Conservation (phyloP, 129 eudicot species). For the Helianthus annuus region DNA sequence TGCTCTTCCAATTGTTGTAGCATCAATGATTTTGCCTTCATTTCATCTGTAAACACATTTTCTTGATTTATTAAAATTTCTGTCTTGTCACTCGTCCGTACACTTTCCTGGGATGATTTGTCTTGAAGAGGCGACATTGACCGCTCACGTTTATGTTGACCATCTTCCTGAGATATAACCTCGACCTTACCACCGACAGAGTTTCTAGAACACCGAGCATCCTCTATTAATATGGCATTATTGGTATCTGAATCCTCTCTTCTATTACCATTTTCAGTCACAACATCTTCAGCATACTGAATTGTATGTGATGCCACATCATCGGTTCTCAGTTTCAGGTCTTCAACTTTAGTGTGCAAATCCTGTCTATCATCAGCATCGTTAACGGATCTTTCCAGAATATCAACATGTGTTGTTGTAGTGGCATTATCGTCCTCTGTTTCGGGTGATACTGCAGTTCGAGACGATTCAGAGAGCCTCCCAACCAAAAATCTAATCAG, state of each 20-base stretch:
- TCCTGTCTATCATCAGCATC: constrained; percentile 30
- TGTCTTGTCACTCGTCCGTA: constrained; percentile 25
- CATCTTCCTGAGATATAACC: constrained; percentile 10
- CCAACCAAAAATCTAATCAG: constrained; percentile 69
- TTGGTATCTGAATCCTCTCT: not conserved
- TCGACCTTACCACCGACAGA: no score
- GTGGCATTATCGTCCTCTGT: constrained; percentile 17
- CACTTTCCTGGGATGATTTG: constrained; percentile 46
- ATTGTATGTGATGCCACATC: constrained; percentile 21
- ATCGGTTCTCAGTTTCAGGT: constrained; percentile 28
- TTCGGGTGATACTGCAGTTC: constrained; percentile 22
- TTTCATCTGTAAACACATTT: constrained; percentile 31
- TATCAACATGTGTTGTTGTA: constrained; percentile 17
- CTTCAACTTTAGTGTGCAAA: constrained; percentile 29
- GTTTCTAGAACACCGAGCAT: not conserved
- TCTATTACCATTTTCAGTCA: constrained; percentile 1
- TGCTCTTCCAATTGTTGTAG: constrained; percentile 48
- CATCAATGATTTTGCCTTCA: constrained; percentile 27
- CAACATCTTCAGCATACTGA: constrained; percentile 20
- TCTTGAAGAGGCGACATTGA: constrained; percentile 19
- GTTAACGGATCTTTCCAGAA: not conserved
- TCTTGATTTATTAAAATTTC: constrained; percentile 24
- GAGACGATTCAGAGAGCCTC: constrained; percentile 61
- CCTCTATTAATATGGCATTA: not conserved
- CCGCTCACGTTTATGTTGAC: constrained; percentile 27